Conservation (phyloP, 2,329 filamentous ascomycete genomes). For the Botryotinia convoluta region DNA sequence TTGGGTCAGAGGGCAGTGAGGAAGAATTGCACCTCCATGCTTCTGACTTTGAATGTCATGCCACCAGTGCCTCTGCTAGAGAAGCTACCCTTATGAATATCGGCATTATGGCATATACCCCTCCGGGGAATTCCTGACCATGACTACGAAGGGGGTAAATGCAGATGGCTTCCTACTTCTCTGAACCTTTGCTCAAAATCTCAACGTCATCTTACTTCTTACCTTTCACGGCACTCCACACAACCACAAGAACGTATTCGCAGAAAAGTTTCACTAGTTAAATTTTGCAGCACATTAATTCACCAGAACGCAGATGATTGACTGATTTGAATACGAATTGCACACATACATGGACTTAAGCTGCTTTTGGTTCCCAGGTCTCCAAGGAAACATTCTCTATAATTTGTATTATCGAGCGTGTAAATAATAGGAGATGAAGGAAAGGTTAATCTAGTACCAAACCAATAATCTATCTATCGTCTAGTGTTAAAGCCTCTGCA, state of each 20-base stretch:
- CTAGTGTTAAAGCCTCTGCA: not conserved
- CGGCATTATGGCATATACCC: not conserved
- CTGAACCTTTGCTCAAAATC: not conserved
- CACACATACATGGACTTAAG: accelerated
- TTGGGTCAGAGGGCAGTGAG: not conserved
- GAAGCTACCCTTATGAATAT: not conserved
- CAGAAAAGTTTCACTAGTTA: not conserved
- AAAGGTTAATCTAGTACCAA: not conserved
- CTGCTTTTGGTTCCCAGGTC: not conserved
- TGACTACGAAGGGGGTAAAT: not conserved
- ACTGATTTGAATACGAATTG: not conserved
- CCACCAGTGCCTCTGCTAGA: not conserved
- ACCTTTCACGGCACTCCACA: not conserved
- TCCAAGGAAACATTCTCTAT: accelerated
- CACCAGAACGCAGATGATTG: not conserved
- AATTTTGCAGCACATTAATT: not conserved
- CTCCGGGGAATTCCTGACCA: not conserved
- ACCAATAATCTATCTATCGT: not conserved
- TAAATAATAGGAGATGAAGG: not conserved
- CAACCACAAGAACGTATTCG: not conserved
- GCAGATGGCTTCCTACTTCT: not conserved
- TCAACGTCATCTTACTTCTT: not conserved
- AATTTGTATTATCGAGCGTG: not conserved
- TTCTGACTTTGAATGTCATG: not conserved
- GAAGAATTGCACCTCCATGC: not conserved